These are phyloP conservation scores for Furcasterigmium sp. DNA, from an alignment of 2,329 filamentous ascomycete genomes.

Conservation along the genomic window DNA sequence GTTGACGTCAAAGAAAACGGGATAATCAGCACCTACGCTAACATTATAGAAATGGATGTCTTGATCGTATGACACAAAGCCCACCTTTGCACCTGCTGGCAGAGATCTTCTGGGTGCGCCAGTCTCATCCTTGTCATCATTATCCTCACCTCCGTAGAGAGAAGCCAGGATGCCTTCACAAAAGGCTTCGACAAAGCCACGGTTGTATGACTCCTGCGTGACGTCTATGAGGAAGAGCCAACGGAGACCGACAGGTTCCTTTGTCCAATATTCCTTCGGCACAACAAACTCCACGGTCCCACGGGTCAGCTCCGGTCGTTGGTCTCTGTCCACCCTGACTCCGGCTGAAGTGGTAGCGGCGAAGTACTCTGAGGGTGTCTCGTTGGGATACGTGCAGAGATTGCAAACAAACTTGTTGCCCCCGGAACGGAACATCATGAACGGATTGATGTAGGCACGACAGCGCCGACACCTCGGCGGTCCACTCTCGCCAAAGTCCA, in stretches of 20 bases:
- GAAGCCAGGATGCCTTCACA: constrained; percentile 84
- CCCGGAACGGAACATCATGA: constrained; percentile 93
- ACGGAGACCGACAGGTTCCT: constrained; percentile 80
- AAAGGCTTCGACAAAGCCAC: constrained; percentile 84
- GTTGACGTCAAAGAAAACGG: neutral
- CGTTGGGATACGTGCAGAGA: constrained; percentile 95
- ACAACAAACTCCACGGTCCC: constrained; percentile 96
- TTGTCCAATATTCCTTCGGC: constrained; percentile 98
- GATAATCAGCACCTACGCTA: constrained; percentile 51
- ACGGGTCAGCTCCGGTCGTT: constrained; percentile 81
- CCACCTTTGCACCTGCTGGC: constrained; percentile 78
- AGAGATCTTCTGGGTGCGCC: constrained; percentile 52
- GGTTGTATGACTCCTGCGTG: constrained; percentile 84
- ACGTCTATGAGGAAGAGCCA: constrained; percentile 94
- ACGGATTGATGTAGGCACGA: constrained; percentile 95
- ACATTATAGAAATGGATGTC: constrained; percentile 98
- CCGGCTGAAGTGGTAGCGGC: constrained; percentile 84
- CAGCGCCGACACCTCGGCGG: constrained; percentile 90
- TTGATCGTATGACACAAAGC: constrained; percentile 93
- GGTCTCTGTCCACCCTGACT: constrained; percentile 78
- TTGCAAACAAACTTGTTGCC: constrained; percentile 98
- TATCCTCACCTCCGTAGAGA: constrained; percentile 67
- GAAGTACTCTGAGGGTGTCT: constrained; percentile 89
- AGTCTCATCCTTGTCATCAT: constrained; percentile 45
- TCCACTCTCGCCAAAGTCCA: constrained; percentile 89